These are phyloP conservation scores for Fusarium marasasianum DNA, from an alignment of 2,329 filamentous ascomycete species.

Conservation along the genomic window DNA sequence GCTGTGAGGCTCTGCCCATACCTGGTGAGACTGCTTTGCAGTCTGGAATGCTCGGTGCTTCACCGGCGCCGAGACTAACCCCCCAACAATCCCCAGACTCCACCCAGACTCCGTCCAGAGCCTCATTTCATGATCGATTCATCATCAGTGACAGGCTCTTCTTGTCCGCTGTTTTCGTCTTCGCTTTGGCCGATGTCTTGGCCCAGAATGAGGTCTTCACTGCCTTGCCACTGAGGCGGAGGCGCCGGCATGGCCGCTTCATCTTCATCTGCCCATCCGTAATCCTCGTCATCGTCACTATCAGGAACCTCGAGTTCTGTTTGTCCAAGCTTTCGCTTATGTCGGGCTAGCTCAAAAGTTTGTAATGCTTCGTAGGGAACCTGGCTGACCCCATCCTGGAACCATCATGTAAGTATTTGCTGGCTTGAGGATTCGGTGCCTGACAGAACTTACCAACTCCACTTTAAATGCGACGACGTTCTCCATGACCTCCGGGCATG, in stretches of 20 bases:
- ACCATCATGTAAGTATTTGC: conserved; percentile 36
- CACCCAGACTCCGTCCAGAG: conserved; percentile 27
- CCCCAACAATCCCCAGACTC: conserved; percentile 33
- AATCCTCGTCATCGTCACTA: conserved; percentile 74
- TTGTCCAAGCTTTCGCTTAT: conserved; percentile 72
- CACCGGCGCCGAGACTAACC: conserved; percentile 41
- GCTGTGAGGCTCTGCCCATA: conserved; percentile 33
- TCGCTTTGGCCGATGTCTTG: conserved; percentile 55
- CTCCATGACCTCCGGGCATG: conserved; percentile 51
- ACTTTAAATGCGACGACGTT: conserved; percentile 61
- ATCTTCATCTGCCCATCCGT: conserved; percentile 76
- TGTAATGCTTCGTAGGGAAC: conserved; percentile 54
- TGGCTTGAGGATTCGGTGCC: conserved; percentile 19
- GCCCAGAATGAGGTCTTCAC: conserved; percentile 69
- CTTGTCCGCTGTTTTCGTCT: conserved; percentile 41
- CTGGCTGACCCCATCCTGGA: conserved; percentile 55
- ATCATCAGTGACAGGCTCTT: conserved; percentile 35
- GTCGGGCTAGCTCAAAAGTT: conserved; percentile 49
- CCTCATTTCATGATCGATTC: conserved; percentile 35
- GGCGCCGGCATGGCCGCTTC: conserved; percentile 67
- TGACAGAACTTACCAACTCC: conserved; percentile 51
- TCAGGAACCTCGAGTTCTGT: conserved; percentile 68
- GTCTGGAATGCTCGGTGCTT: conserved; percentile 44
- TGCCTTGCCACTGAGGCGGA: conserved; percentile 75
- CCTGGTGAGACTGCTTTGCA: conserved; percentile 16